Evolutionary conservation across 2,329 filamentous ascomycete species (phyloP), one percentile per base, ranked within the genome.

Genomic region (Trichophyton rubrum): DNA sequence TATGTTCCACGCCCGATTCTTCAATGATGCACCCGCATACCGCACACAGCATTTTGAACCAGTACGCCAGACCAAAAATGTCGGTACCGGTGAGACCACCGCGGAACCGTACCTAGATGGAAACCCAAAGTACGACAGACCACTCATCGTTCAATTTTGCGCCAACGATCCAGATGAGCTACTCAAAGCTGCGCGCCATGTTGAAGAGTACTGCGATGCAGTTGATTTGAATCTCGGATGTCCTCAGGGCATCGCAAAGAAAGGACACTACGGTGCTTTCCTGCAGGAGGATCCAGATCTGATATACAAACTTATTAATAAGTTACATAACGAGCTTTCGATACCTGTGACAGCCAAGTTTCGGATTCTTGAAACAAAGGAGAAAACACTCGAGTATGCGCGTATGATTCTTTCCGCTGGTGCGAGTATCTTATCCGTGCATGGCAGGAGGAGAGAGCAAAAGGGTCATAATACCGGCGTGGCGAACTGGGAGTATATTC

Each of bases 271-370:
- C 69, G 93, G 93, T 22, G 87, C 92, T 0, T 99, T 97, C 69
- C 74, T 99, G 66, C 93, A 99, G 73, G 93, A 99, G 72, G 88
- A 97, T 68, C 90, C 90, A 78, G 83, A 85, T 22, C 77, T 95
- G 60, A 88, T 99, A 61, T 87, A 86, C 69, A 79, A 79, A n/a
- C 79, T 99, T 69, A 89, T 99, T 69, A 86, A 86, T 67, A 89
- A 78, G n/a, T 77, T 97, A 53, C 89, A 96, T 70, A 81, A 81
- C 45, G 82, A 90, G 60, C 80, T 99, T 2, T 75, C 86, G 2
- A 78, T 99, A 0, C 93, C 93, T 0, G 85, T 99, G 13, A 97
- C 93, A 1, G 93, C 92, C 27, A 99, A 99, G 76, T 95, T 99
- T 67, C 82, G 93, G 7, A 85, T 97, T 20, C 79, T 95, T 3